phyloP scores from a whole-genome alignment of 2,329 filamentous ascomycete genomes.

The Canariomyces notabilis region DNA sequence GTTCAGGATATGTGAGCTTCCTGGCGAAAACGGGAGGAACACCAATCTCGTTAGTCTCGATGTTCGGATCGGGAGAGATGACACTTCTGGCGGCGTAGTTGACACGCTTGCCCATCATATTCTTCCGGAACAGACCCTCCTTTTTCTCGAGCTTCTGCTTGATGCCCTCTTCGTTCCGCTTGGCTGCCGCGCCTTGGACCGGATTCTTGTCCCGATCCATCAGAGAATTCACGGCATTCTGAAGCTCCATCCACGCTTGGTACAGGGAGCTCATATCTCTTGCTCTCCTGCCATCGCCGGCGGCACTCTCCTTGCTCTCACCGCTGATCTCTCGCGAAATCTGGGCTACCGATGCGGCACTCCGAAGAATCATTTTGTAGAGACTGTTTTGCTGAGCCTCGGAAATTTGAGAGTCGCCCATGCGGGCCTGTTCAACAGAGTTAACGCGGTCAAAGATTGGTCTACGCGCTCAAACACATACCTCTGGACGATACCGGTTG shows the following conservation, averaged over 20 bases:
- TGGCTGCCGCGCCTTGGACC: conserved; percentile 69
- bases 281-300: conserved; percentile 35
- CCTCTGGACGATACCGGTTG: conserved; percentile 81
- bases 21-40: conserved; percentile 96
- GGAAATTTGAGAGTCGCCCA: conserved; percentile 73
- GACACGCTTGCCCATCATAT: conserved; percentile 99
- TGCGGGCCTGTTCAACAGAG: conserved; percentile 49
- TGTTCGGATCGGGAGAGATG: conserved; percentile 96
- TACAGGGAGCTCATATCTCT: conserved; percentile 71
- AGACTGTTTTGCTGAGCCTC: conserved; percentile 85
- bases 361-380: conserved; percentile 77
- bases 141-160: conserved; percentile 99
- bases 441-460: neutral
- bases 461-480: neutral
- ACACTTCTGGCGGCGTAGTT: conserved; percentile 97
- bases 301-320: conserved; percentile 36
- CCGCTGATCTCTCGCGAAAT: conserved; percentile 65
- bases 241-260: conserved; percentile 74
- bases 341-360: conserved; percentile 67
- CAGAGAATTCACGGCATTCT: conserved; percentile 86
- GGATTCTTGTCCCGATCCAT: conserved; percentile 88
- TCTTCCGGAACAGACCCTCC: conserved; percentile 95
- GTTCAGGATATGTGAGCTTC: conserved; percentile 94
- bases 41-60: conserved; percentile 98
- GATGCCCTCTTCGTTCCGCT: conserved; percentile 83